These are phyloP conservation scores for Aureobasidium sp. DNA, from an alignment of 2,329 filamentous ascomycete genomes.

Conservation along the genomic window DNA sequence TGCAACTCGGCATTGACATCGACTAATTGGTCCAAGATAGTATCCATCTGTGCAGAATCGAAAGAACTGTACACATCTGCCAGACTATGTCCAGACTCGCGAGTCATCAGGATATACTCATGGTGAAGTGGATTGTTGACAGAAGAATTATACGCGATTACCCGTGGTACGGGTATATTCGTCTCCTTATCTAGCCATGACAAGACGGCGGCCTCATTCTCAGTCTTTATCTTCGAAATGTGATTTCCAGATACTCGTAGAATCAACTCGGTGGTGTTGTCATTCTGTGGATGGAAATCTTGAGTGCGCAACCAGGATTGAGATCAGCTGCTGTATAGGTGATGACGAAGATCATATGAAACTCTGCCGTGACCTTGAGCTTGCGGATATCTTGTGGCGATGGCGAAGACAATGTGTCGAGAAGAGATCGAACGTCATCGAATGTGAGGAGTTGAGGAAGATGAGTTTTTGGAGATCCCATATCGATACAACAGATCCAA, in stretches of 20 bases:
- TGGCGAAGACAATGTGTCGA: too few species aligned
- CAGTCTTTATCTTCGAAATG: conserved; percentile 1
- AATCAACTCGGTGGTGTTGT: background rate
- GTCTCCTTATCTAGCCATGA: background rate
- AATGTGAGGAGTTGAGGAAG: background rate
- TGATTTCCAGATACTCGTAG: conserved; percentile 2
- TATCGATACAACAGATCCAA: too few species aligned
- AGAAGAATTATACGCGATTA: background rate
- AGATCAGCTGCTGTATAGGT: background rate
- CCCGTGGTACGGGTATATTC: background rate
- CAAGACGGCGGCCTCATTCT: conserved; percentile 2
- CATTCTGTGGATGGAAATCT: too few species aligned
- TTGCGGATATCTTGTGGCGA: background rate
- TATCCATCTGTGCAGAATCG: background rate
- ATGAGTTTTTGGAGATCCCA: background rate
- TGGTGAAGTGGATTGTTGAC: background rate
- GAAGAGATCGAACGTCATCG: background rate
- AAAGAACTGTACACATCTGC: background rate
- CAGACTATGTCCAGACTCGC: background rate
- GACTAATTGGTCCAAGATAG: background rate
- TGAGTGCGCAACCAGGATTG: background rate
- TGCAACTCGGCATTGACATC: background rate
- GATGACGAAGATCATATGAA: background rate
- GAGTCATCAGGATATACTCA: background rate
- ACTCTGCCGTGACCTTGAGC: background rate